These are phyloP conservation scores for Ophiosphaerella herpotricha DNA, from an alignment of 2,329 filamentous ascomycete species.

Conservation along the genomic window DNA sequence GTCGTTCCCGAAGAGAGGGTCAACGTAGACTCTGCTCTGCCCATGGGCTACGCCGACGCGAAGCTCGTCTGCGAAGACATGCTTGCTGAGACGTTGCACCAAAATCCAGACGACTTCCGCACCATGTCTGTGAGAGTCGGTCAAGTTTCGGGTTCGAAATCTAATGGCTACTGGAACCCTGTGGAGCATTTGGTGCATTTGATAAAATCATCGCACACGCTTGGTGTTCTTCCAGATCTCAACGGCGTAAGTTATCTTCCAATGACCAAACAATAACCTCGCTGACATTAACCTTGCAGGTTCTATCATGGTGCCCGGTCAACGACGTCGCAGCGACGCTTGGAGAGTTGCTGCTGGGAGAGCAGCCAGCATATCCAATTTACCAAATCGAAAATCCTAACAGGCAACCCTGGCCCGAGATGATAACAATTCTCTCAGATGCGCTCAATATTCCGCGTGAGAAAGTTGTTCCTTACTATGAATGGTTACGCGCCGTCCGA, in stretches of 20 bases:
- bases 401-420: slow-evolving; percentile 48
- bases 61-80: slow-evolving; percentile 58
- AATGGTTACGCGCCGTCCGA: slow-evolving; percentile 49
- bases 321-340: slow-evolving; percentile 46
- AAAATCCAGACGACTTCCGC: slow-evolving; percentile 50
- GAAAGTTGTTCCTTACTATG: slow-evolving; percentile 45
- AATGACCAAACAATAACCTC: slow-evolving; percentile 31
- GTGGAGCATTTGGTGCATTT: slow-evolving; percentile 49
- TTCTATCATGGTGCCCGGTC: slow-evolving; percentile 56
- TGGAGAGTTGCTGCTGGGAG: slow-evolving; percentile 39
- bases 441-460: slow-evolving; percentile 26
- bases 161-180: slow-evolving; percentile 60
- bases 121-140: slow-evolving; percentile 53
- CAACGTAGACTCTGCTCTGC: slow-evolving; percentile 47
- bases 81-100: slow-evolving; percentile 54
- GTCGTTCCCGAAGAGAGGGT: slow-evolving; percentile 53
- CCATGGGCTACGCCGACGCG: slow-evolving; percentile 57
- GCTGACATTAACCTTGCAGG: slow-evolving; percentile 52
- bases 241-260: too few relatives aligned
- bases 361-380: slow-evolving; percentile 35
- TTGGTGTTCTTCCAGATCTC: slow-evolving; percentile 50
- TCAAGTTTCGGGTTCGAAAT: slow-evolving; percentile 58
- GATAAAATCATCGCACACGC: too few relatives aligned
- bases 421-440: slow-evolving; percentile 41
- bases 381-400: slow-evolving; percentile 55